phyloP scores from a whole-genome alignment of 106 monocot genomes.

The Acanthochlamys bracteata region DNA sequence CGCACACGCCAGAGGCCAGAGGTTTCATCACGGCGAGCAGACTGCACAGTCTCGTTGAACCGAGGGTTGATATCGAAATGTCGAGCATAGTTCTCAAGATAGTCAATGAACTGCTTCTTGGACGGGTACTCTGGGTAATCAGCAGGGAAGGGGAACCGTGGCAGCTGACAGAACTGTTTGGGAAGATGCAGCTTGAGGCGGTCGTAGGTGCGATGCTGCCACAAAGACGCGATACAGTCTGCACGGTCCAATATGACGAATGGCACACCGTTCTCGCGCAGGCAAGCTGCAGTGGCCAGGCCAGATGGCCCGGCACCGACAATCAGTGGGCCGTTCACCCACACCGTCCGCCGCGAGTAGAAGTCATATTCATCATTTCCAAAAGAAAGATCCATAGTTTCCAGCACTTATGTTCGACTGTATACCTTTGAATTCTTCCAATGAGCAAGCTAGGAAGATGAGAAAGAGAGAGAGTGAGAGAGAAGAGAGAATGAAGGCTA shows the following conservation, averaged over 20 bases:
- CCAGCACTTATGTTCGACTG: background rate
- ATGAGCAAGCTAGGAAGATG: background rate
- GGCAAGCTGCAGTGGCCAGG: constrained; percentile 12
- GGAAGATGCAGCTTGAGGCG: constrained; percentile 57
- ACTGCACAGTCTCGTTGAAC: constrained; percentile 33
- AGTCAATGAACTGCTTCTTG: constrained; percentile 37
- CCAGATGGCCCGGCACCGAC: constrained; percentile 33
- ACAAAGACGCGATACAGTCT: constrained; percentile 53
- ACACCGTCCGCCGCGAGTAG: constrained; percentile 21
- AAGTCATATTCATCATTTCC: constrained; percentile 4
- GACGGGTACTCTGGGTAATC: constrained; percentile 46
- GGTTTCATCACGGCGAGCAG: constrained; percentile 32
- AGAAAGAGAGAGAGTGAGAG: background rate
- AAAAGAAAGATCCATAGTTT: background rate
- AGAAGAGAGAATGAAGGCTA: background rate
- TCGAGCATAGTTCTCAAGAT: constrained; percentile 33
- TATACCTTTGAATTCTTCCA: background rate
- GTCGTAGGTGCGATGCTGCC: constrained; percentile 47
- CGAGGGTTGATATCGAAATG: constrained; percentile 32
- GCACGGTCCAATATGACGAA: constrained; percentile 43
- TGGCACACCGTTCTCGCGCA: constrained; percentile 30
- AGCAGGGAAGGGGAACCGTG: constrained; percentile 31
- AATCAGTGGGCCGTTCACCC: constrained; percentile 41
- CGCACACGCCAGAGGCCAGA: constrained; percentile 33
- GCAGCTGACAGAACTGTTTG: constrained; percentile 50